phyloP scores from a whole-genome alignment of 2,329 filamentous ascomycete genomes.

The Drechslerella coelobrocha region DNA sequence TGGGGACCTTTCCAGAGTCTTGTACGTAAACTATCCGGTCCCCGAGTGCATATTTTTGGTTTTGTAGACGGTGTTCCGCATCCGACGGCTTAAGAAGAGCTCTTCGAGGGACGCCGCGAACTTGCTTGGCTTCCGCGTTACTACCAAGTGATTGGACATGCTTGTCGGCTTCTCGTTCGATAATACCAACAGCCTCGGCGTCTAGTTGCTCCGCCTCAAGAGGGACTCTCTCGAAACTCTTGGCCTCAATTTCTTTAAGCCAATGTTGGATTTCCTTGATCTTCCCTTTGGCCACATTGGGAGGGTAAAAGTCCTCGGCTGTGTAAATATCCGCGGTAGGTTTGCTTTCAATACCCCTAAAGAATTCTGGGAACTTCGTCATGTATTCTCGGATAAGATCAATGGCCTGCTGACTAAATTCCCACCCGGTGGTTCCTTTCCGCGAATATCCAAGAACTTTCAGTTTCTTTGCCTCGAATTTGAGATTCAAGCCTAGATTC shows the following conservation, averaged over 20 bases:
- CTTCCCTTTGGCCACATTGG: constrained; percentile 73
- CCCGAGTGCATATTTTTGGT: constrained; percentile 81
- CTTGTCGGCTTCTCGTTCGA: constrained; percentile 76
- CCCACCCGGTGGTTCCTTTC: constrained; percentile 86
- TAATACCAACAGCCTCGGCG: constrained; percentile 80
- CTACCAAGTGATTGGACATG: constrained; percentile 55
- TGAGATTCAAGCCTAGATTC: constrained; percentile 92
- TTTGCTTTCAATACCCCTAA: constrained; percentile 83
- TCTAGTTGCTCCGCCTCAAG: constrained; percentile 96
- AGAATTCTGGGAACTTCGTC: constrained; percentile 92
- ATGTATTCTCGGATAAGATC: constrained; percentile 85
- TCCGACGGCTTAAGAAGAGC: constrained; percentile 92
- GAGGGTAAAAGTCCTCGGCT: constrained; percentile 84
- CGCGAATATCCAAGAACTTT: constrained; percentile 96
- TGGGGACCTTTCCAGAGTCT: constrained; percentile 91
- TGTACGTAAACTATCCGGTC: constrained; percentile 93
- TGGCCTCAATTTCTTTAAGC: constrained; percentile 89
- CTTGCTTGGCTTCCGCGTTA: constrained; percentile 70
- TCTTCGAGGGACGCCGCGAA: constrained; percentile 72
- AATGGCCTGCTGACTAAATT: constrained; percentile 87
- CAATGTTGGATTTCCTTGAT: constrained; percentile 94
- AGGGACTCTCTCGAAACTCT: constrained; percentile 92
- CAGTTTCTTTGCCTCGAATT: constrained; percentile 92
- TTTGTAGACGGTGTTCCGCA: constrained; percentile 88
- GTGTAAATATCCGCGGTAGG: constrained; percentile 82